A percentile compares a stretch with the other conserved stretches of the same genome.
These are phyloP conservation scores for Coemansia sp. DNA, from an alignment of 192 early-diverging fungal genomes.

Conservation along the genomic window DNA sequence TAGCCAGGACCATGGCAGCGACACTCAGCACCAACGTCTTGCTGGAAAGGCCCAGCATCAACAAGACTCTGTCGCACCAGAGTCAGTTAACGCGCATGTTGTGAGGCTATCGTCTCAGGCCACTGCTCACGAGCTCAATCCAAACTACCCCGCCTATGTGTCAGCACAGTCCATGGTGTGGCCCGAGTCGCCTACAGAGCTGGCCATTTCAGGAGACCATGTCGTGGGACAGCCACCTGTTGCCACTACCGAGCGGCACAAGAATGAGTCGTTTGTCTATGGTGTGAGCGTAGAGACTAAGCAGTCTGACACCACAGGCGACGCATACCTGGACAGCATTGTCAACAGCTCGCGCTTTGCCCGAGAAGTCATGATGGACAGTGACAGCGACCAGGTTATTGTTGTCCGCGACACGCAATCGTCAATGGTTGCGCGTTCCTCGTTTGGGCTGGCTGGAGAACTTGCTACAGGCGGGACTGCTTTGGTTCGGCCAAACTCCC, in stretches of 20 bases:
- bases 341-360: slow-evolving; percentile 50
- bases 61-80: not conserved
- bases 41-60: not conserved
- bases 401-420: slow-evolving; percentile 18
- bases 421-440: not conserved
- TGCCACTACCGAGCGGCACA: not conserved
- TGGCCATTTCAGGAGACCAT: not conserved
- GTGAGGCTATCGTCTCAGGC: slow-evolving; percentile 4
- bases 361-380: slow-evolving; percentile 24
- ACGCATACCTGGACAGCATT: slow-evolving; percentile 41
- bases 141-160: slow-evolving; percentile 5
- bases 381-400: slow-evolving; percentile 15
- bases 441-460: slow-evolving; percentile 16
- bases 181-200: slow-evolving; percentile 14
- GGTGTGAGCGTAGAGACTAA: slow-evolving; percentile 16
- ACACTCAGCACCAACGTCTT: not conserved
- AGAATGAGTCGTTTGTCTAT: slow-evolving; percentile 41
- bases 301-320: slow-evolving; percentile 26
- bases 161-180: slow-evolving; percentile 23
- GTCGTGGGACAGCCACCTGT: not conserved
- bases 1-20: not conserved
- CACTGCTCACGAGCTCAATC: slow-evolving; percentile 12
- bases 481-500: not conserved
- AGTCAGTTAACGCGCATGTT: not conserved
- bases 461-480: not conserved